Base-by-base conservation (phyloP, 306 rosid genomes). In the Senna siamea region DNA sequence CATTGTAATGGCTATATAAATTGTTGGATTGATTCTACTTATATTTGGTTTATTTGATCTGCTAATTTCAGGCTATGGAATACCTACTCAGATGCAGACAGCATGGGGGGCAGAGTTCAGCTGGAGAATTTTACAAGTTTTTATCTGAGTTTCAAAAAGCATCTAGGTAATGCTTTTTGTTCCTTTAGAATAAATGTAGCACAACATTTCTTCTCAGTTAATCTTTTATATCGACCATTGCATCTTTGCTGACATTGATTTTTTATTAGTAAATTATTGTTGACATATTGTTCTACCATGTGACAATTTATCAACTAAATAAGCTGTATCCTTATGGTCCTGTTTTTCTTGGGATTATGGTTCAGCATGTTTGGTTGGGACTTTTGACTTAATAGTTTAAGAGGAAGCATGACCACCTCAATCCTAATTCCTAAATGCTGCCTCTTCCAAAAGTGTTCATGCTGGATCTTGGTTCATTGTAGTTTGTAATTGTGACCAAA, bases 81-180 rank as follows among this genome's bases (percentile, higher is more conserved):
- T 91, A 93, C 84, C 71, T 91, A 69, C 78, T 81, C 55, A 83
- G 77, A 78, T 89, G 98, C 78, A 79, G 89, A 78, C 51, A 86
- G 79, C 87, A 83, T 76, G 84, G 83, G 53, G 92, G 89, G 23
- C 79, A 70, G 69, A 87, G 92, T 81, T 91, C 96, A 73, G 79
- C 80, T 4, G 54, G 80, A 78, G 90, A 91, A 70, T 93, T 93
- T 80, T 79, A 69, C 71, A 57, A 68, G 13, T 85, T 93, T 78
- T 85, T 91, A 74, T 82, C 84, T 54, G 92, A 88, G 50, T 93
- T 93, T 87, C 97, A 89, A 79, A 91, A 86, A 78, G 97, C 86
- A 19, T 89, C 97, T 60, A 85, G 96, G 98, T 89, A 20, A 60
- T 60, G 4, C 15, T 32, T 76, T 34, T 14, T 34, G 6, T 64